phyloP scores from a whole-genome alignment of 1,284 basidiomycete genomes.

The Anthracocystis walkeri region DNA sequence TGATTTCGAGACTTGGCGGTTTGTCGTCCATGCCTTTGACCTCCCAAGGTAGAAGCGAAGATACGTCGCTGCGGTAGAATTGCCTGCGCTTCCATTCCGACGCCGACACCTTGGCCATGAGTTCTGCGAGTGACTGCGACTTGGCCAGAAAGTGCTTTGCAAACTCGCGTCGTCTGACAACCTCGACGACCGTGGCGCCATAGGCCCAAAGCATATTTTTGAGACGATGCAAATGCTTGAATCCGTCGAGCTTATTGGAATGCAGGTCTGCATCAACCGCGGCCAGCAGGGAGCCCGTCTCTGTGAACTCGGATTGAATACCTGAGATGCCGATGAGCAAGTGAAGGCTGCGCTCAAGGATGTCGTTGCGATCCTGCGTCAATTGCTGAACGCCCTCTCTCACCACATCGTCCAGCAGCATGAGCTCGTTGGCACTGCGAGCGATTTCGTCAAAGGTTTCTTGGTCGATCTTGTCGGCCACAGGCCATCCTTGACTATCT shows the following conservation, averaged over 20 bases:
- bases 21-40: constrained; percentile 59
- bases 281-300: constrained; percentile 53
- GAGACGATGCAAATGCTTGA: constrained; percentile 87
- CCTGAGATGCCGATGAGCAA: constrained; percentile 65
- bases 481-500: constrained; percentile 62
- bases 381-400: constrained; percentile 57
- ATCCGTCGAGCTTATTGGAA: constrained; percentile 75
- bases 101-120: constrained; percentile 64
- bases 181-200: constrained; percentile 89
- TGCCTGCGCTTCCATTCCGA: constrained; percentile 58
- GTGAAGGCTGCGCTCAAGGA: constrained; percentile 59
- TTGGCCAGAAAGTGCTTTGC: constrained; percentile 55
- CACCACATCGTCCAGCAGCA: constrained; percentile 56
- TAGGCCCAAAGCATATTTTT: constrained; percentile 93
- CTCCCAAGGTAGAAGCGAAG: constrained; percentile 61
- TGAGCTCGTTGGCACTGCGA: constrained; percentile 49
- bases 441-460: constrained; percentile 46
- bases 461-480: constrained; percentile 52
- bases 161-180: constrained; percentile 89
- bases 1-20: constrained; percentile 63
- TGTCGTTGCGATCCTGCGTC: constrained; percentile 65
- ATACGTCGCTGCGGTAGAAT: constrained; percentile 49
- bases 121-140: constrained; percentile 63
- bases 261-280: constrained; percentile 57
- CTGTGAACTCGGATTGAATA: constrained; percentile 67